Evolutionary conservation across 2,329 filamentous ascomycete species (phyloP).

Genomic region (Alternaria gaisen): DNA sequence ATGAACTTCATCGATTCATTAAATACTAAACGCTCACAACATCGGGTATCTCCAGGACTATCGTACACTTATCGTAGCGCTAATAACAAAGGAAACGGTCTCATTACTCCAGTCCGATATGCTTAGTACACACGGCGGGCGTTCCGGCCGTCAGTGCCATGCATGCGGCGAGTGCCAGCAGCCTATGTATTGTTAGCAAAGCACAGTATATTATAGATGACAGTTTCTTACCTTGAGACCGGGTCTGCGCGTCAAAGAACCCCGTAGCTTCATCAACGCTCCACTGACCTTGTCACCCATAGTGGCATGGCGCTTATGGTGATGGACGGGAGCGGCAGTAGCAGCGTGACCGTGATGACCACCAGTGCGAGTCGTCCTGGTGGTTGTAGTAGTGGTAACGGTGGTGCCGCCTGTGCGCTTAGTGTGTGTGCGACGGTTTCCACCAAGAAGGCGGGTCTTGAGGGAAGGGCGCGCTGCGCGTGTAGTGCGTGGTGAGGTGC

Average conservation of each 20-base stretch:
- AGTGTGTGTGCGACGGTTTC: constrained; percentile 44
- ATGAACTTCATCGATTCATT: constrained; percentile 7
- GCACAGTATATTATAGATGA: neutral
- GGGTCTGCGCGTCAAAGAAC: constrained; percentile 72
- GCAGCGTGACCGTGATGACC: constrained; percentile 38
- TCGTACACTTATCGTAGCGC: constrained; percentile 21
- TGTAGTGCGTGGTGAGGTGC: constrained; percentile 38
- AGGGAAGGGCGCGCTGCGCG: constrained; percentile 57
- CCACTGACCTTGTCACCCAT: constrained; percentile 82
- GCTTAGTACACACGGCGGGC: constrained; percentile 40
- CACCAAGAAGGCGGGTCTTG: constrained; percentile 63
- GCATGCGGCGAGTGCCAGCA: constrained; percentile 77
- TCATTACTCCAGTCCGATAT: neutral
- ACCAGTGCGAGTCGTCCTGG: constrained; percentile 56
- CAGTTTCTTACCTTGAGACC: constrained; percentile 69
- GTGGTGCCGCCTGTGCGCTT: constrained; percentile 43
- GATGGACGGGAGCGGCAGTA: constrained; percentile 54
- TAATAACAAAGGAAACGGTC: constrained; percentile 8
- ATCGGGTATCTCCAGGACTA: constrained; percentile 27
- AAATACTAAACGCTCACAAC: constrained; percentile 18
- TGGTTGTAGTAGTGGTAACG: constrained; percentile 51
- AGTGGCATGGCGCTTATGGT: constrained; percentile 72
- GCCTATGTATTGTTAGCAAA: constrained; percentile 58
- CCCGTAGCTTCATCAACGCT: constrained; percentile 76
- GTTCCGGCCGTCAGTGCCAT: constrained; percentile 75